Evolutionary conservation across 2,329 filamentous ascomycete species (phyloP), one percentile per base, ranked within the genome.

Genomic region (Curvularia sp.): DNA sequence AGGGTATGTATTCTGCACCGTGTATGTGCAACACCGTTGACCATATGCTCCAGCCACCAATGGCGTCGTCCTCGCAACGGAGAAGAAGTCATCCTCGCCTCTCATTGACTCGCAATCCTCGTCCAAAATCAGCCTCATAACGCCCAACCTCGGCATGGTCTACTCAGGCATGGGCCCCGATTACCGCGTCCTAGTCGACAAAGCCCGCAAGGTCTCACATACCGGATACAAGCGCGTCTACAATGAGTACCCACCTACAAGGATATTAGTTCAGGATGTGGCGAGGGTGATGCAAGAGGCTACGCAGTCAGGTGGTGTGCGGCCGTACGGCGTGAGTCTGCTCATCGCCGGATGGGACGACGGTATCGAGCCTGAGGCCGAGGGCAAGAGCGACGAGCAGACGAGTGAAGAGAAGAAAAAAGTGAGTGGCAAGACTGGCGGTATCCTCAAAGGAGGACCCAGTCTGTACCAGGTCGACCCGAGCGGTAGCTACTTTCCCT

Each of bases 201-300:
- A 93, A 80, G 95, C 95, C 70, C 93, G 95, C 77, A 99, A 98
- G 82, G 95, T 97, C 68, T 97, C 93, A 56, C 95, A 99, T 83
- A 96, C 95, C 48, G 90, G 89, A 79, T 99, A 99, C 88, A 99
- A 99, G 88, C 92, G 95, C 80, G 93, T 99, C 83, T 99, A 99
- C 85, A 99, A 99, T 82, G 95, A 99, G 83, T 99, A 99, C 83
- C 95, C 95, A n/a, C 95, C 95, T 5, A 99, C 95, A 57, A 89
- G 95, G 79, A 99, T 99, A 89, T 87, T 99, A 82, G 95, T 99
- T 57, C 95, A 99, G 81, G 95, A 99, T 75, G 93, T 99, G 57
- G 95, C 95, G 60, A 88, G 93, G 65, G 94, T 98, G 68, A 97
- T 99, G 89, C 95, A 99, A 82, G 95, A 99, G 82, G 95, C 95